Evolutionary conservation across 1,284 basidiomycete species (phyloP).

Genomic region (Cystobasidium slooffiae): DNA sequence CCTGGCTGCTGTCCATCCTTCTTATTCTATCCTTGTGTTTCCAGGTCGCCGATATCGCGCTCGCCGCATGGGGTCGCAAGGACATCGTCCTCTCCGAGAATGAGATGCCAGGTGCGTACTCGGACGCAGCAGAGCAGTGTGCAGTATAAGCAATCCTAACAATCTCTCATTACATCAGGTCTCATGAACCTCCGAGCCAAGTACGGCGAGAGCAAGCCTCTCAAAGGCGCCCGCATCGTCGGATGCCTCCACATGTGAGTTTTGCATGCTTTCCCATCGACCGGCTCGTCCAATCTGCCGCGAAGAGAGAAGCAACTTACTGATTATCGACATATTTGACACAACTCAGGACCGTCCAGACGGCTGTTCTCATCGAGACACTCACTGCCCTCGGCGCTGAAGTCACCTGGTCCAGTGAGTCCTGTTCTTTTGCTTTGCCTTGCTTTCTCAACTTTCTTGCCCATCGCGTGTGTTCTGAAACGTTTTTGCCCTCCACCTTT

Average conservation of each 20-base stretch:
- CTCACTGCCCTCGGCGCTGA: slow-evolving; percentile 92
- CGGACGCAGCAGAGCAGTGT: background rate
- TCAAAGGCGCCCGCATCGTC: slow-evolving; percentile 94
- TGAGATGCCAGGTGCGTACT: slow-evolving; percentile 47
- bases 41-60: slow-evolving; percentile 45
- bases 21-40: background rate
- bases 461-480: background rate
- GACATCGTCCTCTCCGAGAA: slow-evolving; percentile 54
- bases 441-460: background rate
- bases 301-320: background rate
- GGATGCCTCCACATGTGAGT: slow-evolving; percentile 90
- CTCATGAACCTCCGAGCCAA: slow-evolving; percentile 83
- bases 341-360: slow-evolving; percentile 83
- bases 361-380: slow-evolving; percentile 89
- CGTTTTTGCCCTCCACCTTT: slow-evolving; percentile 33
- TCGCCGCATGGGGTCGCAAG: slow-evolving; percentile 55
- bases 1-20: background rate
- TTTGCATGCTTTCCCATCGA: slow-evolving; percentile 35
- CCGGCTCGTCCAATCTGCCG: slow-evolving; percentile 18
- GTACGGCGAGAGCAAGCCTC: slow-evolving; percentile 80
- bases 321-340: background rate
- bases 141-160: background rate
- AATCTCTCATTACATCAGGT: slow-evolving; percentile 70
- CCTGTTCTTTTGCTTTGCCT: slow-evolving; percentile 46
- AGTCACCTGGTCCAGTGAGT: slow-evolving; percentile 91